Evolutionary conservation across 2,329 filamentous ascomycete species (phyloP).

Genomic region (Paraphaeosphaeria minitans): DNA sequence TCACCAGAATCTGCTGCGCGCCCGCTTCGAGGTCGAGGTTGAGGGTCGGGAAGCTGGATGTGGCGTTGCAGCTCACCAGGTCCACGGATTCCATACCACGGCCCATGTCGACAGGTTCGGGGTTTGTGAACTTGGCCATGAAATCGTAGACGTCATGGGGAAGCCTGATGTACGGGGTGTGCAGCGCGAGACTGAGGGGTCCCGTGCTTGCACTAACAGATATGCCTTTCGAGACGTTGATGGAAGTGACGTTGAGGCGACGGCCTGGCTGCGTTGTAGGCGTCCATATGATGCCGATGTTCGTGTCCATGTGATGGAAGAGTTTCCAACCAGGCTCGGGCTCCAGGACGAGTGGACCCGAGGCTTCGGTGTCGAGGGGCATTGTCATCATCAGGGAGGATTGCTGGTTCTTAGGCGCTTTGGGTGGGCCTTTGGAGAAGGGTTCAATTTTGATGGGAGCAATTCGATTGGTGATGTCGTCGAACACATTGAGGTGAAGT

Average conservation of each 20-base stretch:
- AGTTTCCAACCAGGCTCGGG: constrained; percentile 16
- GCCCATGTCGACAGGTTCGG: constrained; percentile 10
- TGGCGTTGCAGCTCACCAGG: constrained; percentile 10
- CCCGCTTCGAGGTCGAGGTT: constrained; percentile 10
- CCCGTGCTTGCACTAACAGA: constrained; percentile 2
- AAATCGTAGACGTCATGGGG: constrained; percentile 11
- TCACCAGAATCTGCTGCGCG: constrained; percentile 9
- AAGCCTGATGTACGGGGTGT: constrained; percentile 11
- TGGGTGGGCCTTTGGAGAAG: background rate
- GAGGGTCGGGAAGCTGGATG: constrained; percentile 8
- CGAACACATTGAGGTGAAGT: constrained; percentile 8
- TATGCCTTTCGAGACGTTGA: constrained; percentile 5
- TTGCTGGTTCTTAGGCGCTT: constrained; percentile 7
- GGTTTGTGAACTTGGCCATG: constrained; percentile 5
- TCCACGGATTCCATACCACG: constrained; percentile 10
- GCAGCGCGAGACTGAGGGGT: constrained; percentile 4
- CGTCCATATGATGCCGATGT: constrained; percentile 13
- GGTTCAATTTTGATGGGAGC: background rate
- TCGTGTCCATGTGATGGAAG: constrained; percentile 16
- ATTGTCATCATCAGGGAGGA: constrained; percentile 14
- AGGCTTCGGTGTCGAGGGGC: constrained; percentile 12
- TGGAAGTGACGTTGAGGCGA: constrained; percentile 12
- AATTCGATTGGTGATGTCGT: constrained; percentile 14
- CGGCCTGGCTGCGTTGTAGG: constrained; percentile 7
- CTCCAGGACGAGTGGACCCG: constrained; percentile 13